Percentiles rank a stretch among this genome's conserved stretches.
Evolutionary conservation across 129 eudicot species (phyloP).

Genomic region (Chrysanthemum seticuspe): DNA sequence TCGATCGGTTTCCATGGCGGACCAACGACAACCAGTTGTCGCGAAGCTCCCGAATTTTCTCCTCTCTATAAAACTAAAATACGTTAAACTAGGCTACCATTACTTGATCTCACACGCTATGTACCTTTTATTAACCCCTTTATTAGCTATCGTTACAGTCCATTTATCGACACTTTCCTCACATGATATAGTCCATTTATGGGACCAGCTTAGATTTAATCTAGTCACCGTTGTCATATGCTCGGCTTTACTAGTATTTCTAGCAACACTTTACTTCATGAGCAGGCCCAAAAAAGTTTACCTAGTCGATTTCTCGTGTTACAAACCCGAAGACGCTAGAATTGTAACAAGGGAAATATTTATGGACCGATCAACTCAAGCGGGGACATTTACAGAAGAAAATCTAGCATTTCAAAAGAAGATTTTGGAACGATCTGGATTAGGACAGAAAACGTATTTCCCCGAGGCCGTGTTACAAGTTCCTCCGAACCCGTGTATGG

Average conservation of each 20-base stretch:
- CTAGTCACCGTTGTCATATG: constrained; percentile 51
- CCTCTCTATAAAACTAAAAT: constrained; percentile 58
- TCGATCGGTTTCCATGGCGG: constrained; percentile 31
- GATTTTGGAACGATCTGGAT: constrained; percentile 76
- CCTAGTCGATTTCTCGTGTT: constrained; percentile 66
- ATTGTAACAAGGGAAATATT: constrained; percentile 50
- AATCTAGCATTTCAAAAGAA: constrained; percentile 71
- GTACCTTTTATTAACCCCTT: constrained; percentile 33
- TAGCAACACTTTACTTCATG: constrained; percentile 64
- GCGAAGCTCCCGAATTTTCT: constrained; percentile 59
- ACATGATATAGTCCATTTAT: constrained; percentile 41
- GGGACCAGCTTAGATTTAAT: constrained; percentile 63
- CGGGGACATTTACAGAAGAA: constrained; percentile 50
- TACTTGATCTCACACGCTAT: constrained; percentile 68
- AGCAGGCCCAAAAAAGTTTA: constrained; percentile 69
- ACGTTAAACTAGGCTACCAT: constrained; percentile 85
- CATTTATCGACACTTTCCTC: constrained; percentile 48
- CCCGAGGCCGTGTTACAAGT: constrained; percentile 62
- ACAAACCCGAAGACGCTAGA: constrained; percentile 50
- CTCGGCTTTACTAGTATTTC: constrained; percentile 52
- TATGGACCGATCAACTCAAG: constrained; percentile 49
- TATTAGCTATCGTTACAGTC: constrained; percentile 23
- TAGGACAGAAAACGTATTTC: constrained; percentile 77
- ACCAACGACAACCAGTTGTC: neutral
- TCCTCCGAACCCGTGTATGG: constrained; percentile 77